phyloP scores from a whole-genome alignment of 2,329 filamentous ascomycete species.

The Alternaria infectoria region DNA sequence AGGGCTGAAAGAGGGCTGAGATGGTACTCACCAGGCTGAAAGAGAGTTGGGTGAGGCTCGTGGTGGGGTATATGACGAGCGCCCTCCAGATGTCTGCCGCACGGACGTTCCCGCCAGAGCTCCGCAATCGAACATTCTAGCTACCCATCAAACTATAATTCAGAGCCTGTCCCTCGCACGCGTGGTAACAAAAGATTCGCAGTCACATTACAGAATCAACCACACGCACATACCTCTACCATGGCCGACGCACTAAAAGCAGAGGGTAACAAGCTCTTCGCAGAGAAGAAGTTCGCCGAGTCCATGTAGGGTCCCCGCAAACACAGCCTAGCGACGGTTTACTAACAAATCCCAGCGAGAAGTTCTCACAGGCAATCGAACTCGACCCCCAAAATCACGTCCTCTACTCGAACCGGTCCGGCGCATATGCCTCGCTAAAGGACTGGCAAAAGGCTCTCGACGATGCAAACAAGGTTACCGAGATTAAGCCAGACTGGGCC shows the following conservation, averaged over 20 bases:
- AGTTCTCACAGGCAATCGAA: constrained; percentile 92
- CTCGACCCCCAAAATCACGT: constrained; percentile 91
- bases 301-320: constrained; percentile 75
- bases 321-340: constrained; percentile 4
- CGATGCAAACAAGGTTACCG: constrained; percentile 91
- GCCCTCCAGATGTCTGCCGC: constrained; percentile 19
- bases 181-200: constrained; percentile 16
- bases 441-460: constrained; percentile 83
- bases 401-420: constrained; percentile 96
- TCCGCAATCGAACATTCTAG: constrained; percentile 46
- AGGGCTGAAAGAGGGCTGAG: constrained; percentile 7
- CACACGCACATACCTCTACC: constrained; percentile 20
- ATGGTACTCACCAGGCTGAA: constrained; percentile 11
- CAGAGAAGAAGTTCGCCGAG: constrained; percentile 94
- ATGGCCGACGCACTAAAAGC: constrained; percentile 89
- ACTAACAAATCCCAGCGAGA: constrained; percentile 66
- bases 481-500: constrained; percentile 96
- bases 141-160: constrained; percentile 42
- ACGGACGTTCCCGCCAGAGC: constrained; percentile 18
- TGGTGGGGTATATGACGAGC: constrained; percentile 24
- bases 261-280: constrained; percentile 97
- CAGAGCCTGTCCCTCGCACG: constrained; percentile 33
- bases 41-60: constrained; percentile 7
- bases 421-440: constrained; percentile 83
- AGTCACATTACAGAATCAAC: constrained; percentile 2